phyloP scores from a whole-genome alignment of 192 early-diverging fungal genomes.

The Rhizophagus prolifer region DNA sequence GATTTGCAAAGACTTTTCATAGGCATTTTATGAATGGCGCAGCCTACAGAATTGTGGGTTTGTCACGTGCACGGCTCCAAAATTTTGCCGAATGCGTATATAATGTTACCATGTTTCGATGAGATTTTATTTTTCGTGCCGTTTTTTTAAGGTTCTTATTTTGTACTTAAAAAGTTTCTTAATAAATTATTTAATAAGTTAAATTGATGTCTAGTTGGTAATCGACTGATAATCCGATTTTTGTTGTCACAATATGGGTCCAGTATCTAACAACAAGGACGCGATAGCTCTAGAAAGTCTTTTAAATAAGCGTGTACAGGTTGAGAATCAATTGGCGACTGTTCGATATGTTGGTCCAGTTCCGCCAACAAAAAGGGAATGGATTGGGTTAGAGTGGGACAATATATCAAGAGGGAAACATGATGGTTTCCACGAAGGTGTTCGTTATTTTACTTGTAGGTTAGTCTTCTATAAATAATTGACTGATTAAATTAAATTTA shows the following conservation, averaged over 20 bases:
- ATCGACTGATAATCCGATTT: no score
- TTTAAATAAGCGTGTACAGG: conserved; percentile 42
- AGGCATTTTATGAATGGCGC: no score
- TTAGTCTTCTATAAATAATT: conserved; percentile 16
- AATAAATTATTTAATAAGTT: no score
- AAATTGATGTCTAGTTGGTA: no score
- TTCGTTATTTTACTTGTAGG: conserved; percentile 55
- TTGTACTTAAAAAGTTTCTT: no score
- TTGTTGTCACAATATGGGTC: neutral
- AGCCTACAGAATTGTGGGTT: no score
- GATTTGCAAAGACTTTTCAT: no score
- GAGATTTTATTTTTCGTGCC: no score
- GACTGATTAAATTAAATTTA: neutral
- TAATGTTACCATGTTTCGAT: no score
- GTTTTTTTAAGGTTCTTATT: no score
- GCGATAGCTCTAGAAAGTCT: neutral
- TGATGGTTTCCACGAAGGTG: conserved; percentile 52
- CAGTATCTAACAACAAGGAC: neutral
- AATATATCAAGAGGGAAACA: conserved; percentile 59
- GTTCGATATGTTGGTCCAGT: conserved; percentile 53
- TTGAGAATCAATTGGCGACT: conserved; percentile 42
- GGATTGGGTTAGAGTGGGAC: conserved; percentile 69
- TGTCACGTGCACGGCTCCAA: no score
- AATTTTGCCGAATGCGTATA: no score
- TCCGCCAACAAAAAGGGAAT: conserved; percentile 46